Percentiles rank a stretch among this genome's conserved stretches.
Evolutionary conservation across 371 early-diverging fungal genomes (phyloP).

Genomic region (Mucor indicus): DNA sequence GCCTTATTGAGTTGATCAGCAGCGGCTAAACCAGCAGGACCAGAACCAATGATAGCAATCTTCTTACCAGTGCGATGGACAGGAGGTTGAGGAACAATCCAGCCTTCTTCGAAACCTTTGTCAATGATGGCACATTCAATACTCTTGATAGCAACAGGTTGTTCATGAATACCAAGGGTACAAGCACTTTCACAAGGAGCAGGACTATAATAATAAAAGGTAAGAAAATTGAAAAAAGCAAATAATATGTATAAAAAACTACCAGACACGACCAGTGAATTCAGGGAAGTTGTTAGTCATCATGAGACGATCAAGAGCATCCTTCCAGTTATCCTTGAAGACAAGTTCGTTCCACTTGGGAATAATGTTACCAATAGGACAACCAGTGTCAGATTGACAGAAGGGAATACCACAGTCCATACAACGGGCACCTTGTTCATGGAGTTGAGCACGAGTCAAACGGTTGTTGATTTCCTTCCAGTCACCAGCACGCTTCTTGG

Average conservation of each 20-base stretch:
- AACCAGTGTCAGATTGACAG: constrained; percentile 95
- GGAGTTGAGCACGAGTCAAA: constrained; percentile 72
- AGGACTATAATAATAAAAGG: constrained; percentile 73
- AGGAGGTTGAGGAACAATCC: constrained; percentile 89
- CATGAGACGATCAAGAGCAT: constrained; percentile 87
- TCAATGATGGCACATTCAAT: constrained; percentile 98
- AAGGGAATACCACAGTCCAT: constrained; percentile 98
- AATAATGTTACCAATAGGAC: constrained; percentile 96
- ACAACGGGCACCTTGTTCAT: constrained; percentile 94
- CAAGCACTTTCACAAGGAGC: constrained; percentile 92
- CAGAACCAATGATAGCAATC: constrained; percentile 91
- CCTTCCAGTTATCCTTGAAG: constrained; percentile 91
- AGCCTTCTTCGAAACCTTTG: constrained; percentile 90
- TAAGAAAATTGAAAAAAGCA: constrained; percentile 60
- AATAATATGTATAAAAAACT: constrained; percentile 1
- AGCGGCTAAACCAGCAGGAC: constrained; percentile 94
- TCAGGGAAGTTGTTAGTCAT: constrained; percentile 99
- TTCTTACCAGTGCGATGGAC: constrained; percentile 75
- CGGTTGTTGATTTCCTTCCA: constrained; percentile 94
- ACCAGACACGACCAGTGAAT: constrained; percentile 63
- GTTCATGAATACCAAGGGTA: constrained; percentile 86
- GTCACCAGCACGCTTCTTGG: constrained; percentile 78
- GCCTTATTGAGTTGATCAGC: constrained; percentile 97
- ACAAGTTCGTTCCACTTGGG: constrained; percentile 98
- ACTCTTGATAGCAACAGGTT: constrained; percentile 93